A percentile compares a stretch with the other conserved stretches of the same genome.
These are phyloP conservation scores for Candida sojae DNA, from an alignment of 1,139 yeast species.

Conservation along the genomic window DNA sequence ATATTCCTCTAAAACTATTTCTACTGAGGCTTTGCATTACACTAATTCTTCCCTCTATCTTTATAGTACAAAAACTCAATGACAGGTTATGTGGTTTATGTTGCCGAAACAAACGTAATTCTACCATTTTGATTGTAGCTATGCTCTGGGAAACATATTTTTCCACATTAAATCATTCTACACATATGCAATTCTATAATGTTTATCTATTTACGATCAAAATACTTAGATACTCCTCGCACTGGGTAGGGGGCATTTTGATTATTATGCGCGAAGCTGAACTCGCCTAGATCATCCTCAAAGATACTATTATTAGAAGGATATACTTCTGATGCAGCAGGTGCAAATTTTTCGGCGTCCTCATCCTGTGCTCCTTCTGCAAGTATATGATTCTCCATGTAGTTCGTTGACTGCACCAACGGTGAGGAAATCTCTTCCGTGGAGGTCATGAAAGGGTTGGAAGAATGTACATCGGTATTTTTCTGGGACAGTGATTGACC, in stretches of 20 bases:
- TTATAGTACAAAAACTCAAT: too few relatives aligned
- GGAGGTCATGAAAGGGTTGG: neutral
- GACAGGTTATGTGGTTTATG: too few relatives aligned
- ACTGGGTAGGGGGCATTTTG: slow-evolving; percentile 26
- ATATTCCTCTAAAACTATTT: too few relatives aligned
- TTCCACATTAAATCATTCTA: too few relatives aligned
- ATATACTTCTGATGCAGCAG: neutral
- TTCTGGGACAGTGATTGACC: neutral
- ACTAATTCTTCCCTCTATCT: too few relatives aligned
- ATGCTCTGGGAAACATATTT: too few relatives aligned
- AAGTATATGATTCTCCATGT: slow-evolving; percentile 8
- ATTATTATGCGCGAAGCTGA: neutral
- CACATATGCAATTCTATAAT: too few relatives aligned
- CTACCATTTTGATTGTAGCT: too few relatives aligned
- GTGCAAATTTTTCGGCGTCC: neutral
- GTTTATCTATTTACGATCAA: slow-evolving; percentile 1
- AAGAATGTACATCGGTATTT: neutral
- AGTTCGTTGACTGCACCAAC: neutral
- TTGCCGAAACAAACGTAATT: too few relatives aligned
- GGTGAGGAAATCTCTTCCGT: neutral
- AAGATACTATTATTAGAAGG: neutral
- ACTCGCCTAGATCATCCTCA: slow-evolving; percentile 3
- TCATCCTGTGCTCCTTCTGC: slow-evolving; percentile 3
- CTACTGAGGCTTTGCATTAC: too few relatives aligned
- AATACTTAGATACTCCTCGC: slow-evolving; percentile 24